A percentile compares a stretch with the other conserved stretches of the same genome.
These are phyloP conservation scores for Trichocladium antarcticum DNA, from an alignment of 495 filamentous ascomycete genomes.

Conservation along the genomic window DNA sequence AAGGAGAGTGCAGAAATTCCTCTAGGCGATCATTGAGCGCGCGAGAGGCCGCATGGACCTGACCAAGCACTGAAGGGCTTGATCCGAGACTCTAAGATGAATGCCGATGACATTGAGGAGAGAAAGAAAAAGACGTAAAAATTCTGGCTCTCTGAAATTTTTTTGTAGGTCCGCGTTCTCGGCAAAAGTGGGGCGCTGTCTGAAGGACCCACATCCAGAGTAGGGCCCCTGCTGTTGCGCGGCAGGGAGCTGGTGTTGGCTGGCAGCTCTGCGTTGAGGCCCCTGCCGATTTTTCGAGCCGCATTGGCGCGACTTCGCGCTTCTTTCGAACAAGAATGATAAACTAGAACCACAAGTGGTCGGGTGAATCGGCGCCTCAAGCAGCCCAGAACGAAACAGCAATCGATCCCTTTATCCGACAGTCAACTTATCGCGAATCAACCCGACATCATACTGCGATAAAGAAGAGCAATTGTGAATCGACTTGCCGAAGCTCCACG, in stretches of 20 bases:
- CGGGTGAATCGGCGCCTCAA: neutral
- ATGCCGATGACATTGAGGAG: slow-evolving; percentile 77
- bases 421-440: neutral
- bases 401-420: neutral
- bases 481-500: neutral
- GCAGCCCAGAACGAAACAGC: neutral
- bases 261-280: slow-evolving; percentile 1
- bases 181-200: slow-evolving; percentile 2
- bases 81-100: slow-evolving; percentile 99
- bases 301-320: slow-evolving; percentile 16
- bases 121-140: slow-evolving; percentile 40
- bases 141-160: neutral
- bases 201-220: neutral
- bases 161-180: slow-evolving; percentile 14
- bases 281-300: slow-evolving; percentile 21
- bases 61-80: slow-evolving; percentile 89
- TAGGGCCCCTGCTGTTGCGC: neutral
- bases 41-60: slow-evolving; percentile 76
- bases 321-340: neutral
- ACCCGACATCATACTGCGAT: slow-evolving; percentile 1
- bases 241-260: neutral
- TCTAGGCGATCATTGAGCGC: slow-evolving; percentile 99
- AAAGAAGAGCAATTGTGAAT: neutral
- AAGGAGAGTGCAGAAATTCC: slow-evolving; percentile 53
- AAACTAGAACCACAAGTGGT: neutral